Evolutionary conservation across 1,139 yeast species (phyloP), one percentile per base, ranked within the genome.

Genomic region (Yamadazyma oceani): DNA sequence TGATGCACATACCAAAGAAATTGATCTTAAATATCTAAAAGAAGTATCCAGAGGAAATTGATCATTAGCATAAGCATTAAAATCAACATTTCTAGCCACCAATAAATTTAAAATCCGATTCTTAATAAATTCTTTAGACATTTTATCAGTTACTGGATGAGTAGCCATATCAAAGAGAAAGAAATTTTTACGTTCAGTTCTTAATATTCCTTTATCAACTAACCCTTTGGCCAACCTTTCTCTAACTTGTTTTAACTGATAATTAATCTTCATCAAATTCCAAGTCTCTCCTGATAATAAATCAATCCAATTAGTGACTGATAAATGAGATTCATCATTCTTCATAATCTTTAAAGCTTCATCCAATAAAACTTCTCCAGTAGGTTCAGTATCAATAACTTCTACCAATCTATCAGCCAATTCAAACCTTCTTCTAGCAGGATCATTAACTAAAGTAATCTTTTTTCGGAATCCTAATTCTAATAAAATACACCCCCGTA

Each of bases 91-190:
- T 61, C 96, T 78, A 32, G 84, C 70, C 9, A 87, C 80, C 49
- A 92, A 70, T 40, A 88, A 62, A 36, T 77, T 73, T 46, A 90
- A 69, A 25, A 88, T 78, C 54, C 97, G 77, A 47, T 80, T 75
- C 45, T 83, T 80, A 41, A 88, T 82, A 48, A 85, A 85, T 60
- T 89, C 94, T 53, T 95, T 87, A 33, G 85, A 75, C 39, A 83
- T 67, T 44, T 75, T 76, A 63, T 92, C 98, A 27, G 94, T 85
- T 11, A 92, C 80, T 3, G 99, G 99, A 61, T 94, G 98, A 6
- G 98, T 94, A 17, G 98, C 96, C 97, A 92, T 92, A 63, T 92
- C 98, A 53, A 92, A 92, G 40, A 92, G 69, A 56, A 94, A 81
- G 61, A 92, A 92, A 66, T 88, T 94, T 58, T 90, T 89, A 58